phyloP scores from a whole-genome alignment of 257 asterid genomes.

The Paulownia fortunei region DNA sequence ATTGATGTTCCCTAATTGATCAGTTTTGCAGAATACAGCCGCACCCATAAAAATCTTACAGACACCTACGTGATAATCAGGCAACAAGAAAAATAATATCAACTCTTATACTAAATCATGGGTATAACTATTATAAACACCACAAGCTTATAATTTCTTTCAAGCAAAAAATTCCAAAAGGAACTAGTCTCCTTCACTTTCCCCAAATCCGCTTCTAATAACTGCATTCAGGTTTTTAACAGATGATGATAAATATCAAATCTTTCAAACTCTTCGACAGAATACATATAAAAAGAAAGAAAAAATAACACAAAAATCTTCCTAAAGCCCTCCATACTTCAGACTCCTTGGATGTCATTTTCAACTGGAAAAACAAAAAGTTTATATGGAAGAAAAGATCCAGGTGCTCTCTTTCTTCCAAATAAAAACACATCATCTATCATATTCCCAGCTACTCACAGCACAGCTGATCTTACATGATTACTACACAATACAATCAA shows the following conservation, averaged over 20 bases:
- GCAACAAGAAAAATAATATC: not conserved
- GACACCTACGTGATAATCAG: not conserved
- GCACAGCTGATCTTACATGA: slow-evolving; percentile 7
- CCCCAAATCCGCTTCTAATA: no score
- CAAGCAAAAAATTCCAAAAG: not conserved
- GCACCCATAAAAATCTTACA: not conserved
- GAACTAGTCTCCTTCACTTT: slow-evolving; percentile 8
- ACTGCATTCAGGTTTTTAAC: no score
- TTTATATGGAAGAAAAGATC: not conserved
- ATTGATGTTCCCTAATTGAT: slow-evolving; percentile 5
- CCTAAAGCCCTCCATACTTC: not conserved
- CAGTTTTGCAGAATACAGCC: not conserved
- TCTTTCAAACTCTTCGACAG: not conserved
- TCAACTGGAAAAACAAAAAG: not conserved
- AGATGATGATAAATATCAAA: not conserved
- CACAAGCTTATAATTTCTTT: not conserved
- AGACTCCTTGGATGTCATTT: not conserved
- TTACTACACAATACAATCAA: not conserved
- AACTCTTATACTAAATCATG: not conserved
- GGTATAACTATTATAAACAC: not conserved
- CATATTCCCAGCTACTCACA: not conserved
- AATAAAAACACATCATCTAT: not conserved
- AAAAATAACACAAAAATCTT: not conserved
- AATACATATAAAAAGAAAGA: not conserved
- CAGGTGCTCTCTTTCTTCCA: not conserved